Base-by-base conservation (phyloP, 148 eudicot species). In the Persicaria maculosa region DNA sequence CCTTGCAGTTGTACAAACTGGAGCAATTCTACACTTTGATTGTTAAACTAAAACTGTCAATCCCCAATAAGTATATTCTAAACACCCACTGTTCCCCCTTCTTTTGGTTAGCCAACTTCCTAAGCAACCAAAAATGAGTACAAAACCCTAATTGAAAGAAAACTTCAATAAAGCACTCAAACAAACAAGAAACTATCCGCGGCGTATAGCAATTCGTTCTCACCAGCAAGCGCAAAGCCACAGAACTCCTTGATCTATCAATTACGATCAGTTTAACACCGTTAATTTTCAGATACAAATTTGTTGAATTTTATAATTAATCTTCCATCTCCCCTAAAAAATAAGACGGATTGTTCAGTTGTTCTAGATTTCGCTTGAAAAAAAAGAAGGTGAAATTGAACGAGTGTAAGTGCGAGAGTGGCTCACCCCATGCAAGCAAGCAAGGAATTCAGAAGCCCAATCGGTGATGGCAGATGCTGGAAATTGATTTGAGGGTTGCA, bases 361-460 rank as follows among this genome's bases (percentile, higher is more conserved):
- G 9, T 57, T 57, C 19, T 19, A 57, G 62, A 57, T 9, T 57
- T 57, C 62, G 17, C 7, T 5, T 19, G 11, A 57, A 17, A 19
- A 17, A 8, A 19, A 57, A 4, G 62, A 31, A 31, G 40, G 40
- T 31, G 31, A 8, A 19, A 57, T 17, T 19, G 62, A 57, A 57
- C 25, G 10, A 57, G 52, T 48, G 12, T 48, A 48, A 6, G 52
- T 7, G 52, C 52, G 52, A 48, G 52, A 12, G 9, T 0, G 12
- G 52, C 31, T 57, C 62, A 57, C 62, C 62, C 62, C 62, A 57
- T 57, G 62, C 62, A 57, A 57, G 62, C 62, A 57, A 57, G 62
- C 62, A n/a, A 2, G 20, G 25, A n/a, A 22, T 17, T 57, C 62
- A 20, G 62, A n/a, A 7, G 22, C 8, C 62, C 25, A 57, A 20